Evolutionary conservation across 1,139 yeast genomes (phyloP).

Genomic region (Suzukiozyma palmioleophila): DNA sequence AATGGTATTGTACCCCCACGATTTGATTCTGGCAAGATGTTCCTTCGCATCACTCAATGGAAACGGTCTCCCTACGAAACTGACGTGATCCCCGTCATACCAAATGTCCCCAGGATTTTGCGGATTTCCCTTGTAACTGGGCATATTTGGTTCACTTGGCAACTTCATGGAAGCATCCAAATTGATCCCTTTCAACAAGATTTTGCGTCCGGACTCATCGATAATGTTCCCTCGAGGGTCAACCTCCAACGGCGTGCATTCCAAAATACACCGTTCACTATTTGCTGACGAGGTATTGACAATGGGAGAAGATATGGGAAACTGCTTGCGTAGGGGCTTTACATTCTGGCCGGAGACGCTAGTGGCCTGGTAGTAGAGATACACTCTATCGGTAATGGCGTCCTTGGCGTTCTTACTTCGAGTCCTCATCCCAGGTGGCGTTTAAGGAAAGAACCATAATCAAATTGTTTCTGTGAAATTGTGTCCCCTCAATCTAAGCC

Average conservation of each 20-base stretch:
- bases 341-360: slow-evolving; percentile 21
- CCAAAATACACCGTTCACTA: slow-evolving; percentile 15
- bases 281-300: slow-evolving; percentile 11
- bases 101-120: slow-evolving; percentile 45
- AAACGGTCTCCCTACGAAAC: slow-evolving; percentile 82
- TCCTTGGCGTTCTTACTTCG: slow-evolving; percentile 21
- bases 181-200: slow-evolving; percentile 77
- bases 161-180: slow-evolving; percentile 72
- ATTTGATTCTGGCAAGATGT: slow-evolving; percentile 66
- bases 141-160: slow-evolving; percentile 56
- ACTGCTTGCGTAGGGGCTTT: slow-evolving; percentile 23
- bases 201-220: slow-evolving; percentile 55
- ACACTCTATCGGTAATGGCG: slow-evolving; percentile 28
- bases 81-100: slow-evolving; percentile 65
- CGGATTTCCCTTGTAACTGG: slow-evolving; percentile 47
- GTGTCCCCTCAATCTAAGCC: no score
- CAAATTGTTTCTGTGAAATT: no score
- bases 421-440: neutral
- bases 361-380: slow-evolving; percentile 25
- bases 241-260: slow-evolving; percentile 30
- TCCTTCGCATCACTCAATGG: slow-evolving; percentile 65
- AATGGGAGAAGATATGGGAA: slow-evolving; percentile 18
- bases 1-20: slow-evolving; percentile 79
- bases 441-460: no score
- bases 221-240: slow-evolving; percentile 52